These are phyloP conservation scores for Capsella rubella DNA, from an alignment of 441 rosid genomes.

Conservation along the genomic window DNA sequence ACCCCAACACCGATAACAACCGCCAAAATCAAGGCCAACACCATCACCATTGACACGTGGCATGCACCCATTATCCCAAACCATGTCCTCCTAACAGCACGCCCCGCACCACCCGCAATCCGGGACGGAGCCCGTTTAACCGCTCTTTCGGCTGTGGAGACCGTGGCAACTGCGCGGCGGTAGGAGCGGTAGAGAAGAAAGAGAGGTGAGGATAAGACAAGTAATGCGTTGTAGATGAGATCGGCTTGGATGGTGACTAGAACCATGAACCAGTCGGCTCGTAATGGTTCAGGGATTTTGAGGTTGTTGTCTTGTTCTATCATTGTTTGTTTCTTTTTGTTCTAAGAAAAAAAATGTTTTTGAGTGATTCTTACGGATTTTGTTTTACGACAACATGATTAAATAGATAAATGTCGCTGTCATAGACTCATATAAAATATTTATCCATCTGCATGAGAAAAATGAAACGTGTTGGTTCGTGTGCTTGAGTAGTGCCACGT, in stretches of 20 bases:
- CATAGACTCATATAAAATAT: not conserved
- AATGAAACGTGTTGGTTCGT: constrained; percentile 39
- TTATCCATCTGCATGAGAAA: constrained; percentile 32
- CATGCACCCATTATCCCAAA: constrained; percentile 65
- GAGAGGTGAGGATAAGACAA: constrained; percentile 59
- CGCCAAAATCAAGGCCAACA: constrained; percentile 54
- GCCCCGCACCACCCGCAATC: constrained; percentile 37
- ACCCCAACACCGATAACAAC: constrained; percentile 60
- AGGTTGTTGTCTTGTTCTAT: constrained; percentile 33
- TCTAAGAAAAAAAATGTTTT: not conserved
- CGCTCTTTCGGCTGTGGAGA: constrained; percentile 47
- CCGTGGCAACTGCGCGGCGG: constrained; percentile 53
- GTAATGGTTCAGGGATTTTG: constrained; percentile 46
- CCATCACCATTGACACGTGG: constrained; percentile 56
- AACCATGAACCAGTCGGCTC: constrained; percentile 55
- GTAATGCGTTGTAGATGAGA: constrained; percentile 54
- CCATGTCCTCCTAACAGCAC: constrained; percentile 50
- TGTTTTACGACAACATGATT: constrained; percentile 13
- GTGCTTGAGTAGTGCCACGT: constrained; percentile 40
- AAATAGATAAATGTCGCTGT: constrained; percentile 28
- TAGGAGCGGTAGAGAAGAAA: constrained; percentile 54
- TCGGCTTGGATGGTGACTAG: constrained; percentile 61
- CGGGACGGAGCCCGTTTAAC: constrained; percentile 49
- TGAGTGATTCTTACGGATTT: constrained; percentile 11
- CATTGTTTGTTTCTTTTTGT: constrained; percentile 23